phyloP scores from a whole-genome alignment of 2,329 filamentous ascomycete species.

The Colletotrichum australisinense region DNA sequence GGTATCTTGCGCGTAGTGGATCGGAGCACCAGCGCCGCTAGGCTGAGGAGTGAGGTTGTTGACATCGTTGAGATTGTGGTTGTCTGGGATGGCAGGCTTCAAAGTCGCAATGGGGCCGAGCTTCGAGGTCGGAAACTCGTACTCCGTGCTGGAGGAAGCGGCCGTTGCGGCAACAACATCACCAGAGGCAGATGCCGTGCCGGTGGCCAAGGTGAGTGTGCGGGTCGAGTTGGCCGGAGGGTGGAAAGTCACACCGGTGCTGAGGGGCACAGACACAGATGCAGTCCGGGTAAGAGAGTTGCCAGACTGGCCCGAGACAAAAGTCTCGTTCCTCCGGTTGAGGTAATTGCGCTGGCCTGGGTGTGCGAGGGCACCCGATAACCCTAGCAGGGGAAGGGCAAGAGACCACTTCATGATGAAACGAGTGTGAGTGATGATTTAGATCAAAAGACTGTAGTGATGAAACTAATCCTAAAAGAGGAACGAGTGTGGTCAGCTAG shows the following conservation, averaged over 20 bases:
- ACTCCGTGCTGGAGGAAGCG: not conserved
- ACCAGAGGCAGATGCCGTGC: not conserved
- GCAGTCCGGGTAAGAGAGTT: not conserved
- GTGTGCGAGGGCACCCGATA: not conserved
- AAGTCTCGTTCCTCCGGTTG: not conserved
- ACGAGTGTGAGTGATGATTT: not conserved
- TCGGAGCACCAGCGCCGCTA: not conserved
- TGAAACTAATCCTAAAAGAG: not conserved
- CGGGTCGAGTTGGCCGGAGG: not conserved
- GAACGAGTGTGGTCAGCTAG: not conserved
- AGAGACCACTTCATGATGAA: not conserved
- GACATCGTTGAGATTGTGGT: not conserved
- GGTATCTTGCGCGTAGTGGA: not conserved
- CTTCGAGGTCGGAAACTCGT: not conserved
- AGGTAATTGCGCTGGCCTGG: not conserved
- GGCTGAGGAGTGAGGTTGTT: not conserved
- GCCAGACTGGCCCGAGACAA: not conserved
- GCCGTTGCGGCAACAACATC: not conserved
- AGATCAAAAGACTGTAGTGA: not conserved
- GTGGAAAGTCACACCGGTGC: not conserved
- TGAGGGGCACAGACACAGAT: not conserved
- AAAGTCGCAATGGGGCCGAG: not conserved
- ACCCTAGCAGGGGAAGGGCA: not conserved
- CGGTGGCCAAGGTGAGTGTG: not conserved
- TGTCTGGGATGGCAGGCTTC: not conserved